Conservation (phyloP, 1,284 basidiomycete species). For the Pyrrhoderma lamaoense region DNA sequence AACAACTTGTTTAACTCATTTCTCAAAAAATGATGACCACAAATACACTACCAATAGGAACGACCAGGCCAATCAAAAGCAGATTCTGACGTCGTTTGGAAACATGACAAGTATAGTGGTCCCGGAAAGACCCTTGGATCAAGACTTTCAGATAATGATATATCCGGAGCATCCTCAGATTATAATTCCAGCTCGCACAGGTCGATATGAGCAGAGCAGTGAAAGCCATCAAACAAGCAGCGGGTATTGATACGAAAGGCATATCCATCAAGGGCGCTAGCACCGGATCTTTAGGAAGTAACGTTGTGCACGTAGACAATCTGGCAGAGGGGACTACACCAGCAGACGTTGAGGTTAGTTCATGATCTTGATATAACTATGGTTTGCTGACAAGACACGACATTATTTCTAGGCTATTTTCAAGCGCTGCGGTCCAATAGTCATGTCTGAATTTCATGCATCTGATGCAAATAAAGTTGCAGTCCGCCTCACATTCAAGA, state of each 20-base stretch:
- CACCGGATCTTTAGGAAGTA: slow-evolving; percentile 34
- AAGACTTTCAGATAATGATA: slow-evolving; percentile 41
- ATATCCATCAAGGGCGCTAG: slow-evolving; percentile 73
- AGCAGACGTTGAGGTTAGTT: slow-evolving; percentile 69
- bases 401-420: slow-evolving; percentile 78
- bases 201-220: no score
- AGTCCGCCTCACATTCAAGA: slow-evolving; percentile 71
- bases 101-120: slow-evolving; percentile 65
- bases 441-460: slow-evolving; percentile 24
- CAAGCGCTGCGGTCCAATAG: slow-evolving; percentile 67
- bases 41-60: slow-evolving; percentile 16
- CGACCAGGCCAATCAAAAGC: slow-evolving; percentile 49
- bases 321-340: slow-evolving; percentile 73
- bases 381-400: no score
- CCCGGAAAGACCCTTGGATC: slow-evolving; percentile 54
- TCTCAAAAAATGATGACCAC: no score
- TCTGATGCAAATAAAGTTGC: slow-evolving; percentile 44
- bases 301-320: slow-evolving; percentile 71
- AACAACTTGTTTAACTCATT: no score
- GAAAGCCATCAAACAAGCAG: no score
- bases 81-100: slow-evolving; percentile 59
- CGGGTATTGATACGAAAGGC: slow-evolving; percentile 22
- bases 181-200: no score
- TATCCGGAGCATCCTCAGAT: slow-evolving; percentile 35
- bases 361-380: no score